Evolutionary conservation across 179 eudicot species (phyloP), one percentile per base, ranked within the genome.

Genomic region (Vitellaria paradoxa): DNA sequence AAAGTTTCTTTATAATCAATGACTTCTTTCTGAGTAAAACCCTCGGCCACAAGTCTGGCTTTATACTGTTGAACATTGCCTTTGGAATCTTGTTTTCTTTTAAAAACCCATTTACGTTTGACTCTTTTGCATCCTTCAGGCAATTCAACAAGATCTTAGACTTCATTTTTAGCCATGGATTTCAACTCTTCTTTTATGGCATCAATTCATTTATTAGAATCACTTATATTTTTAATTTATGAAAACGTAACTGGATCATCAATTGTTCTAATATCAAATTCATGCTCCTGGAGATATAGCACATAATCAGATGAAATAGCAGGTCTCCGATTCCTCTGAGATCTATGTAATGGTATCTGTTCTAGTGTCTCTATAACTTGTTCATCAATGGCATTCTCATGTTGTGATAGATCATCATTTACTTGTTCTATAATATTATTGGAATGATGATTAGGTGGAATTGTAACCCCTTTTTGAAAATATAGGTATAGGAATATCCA

Each of bases 221-320:
- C 12, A 47, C 11, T 68, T 13, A 18, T 9, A 1, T 52, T 3
- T 12, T n/a, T 70, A 57, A 13, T 57, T 70, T 49, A 0, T 50
- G 74, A 70, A 70, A 46, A 70, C 40, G 40, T 47, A 18, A 18
- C 3, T 9, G 74, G 74, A 70, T 70, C 64, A 7, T 72, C 7
- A 26, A 7, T 45, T 11, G 15, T 72, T n/a, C 64, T 65, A 45
- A 56, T 6, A 8, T 56, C 14, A 56, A 53, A 53, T 14, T 53
- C 64, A 11, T 18, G 12, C 8, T 53, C 42, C 53, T 72, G 75
- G 46, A 72, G n/a, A 26, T 53, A 55, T 18, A 72, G 13, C n/a
- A 72, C 63, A 53, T 52, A 72, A 24, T 55, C 62, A 53, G 15
- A 7, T 7, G 17, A 14, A 9, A 69, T 47, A 18, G 73, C 75